phyloP scores from a whole-genome alignment of 2,329 filamentous ascomycete genomes.

The Aspergillus hiratsukae region DNA sequence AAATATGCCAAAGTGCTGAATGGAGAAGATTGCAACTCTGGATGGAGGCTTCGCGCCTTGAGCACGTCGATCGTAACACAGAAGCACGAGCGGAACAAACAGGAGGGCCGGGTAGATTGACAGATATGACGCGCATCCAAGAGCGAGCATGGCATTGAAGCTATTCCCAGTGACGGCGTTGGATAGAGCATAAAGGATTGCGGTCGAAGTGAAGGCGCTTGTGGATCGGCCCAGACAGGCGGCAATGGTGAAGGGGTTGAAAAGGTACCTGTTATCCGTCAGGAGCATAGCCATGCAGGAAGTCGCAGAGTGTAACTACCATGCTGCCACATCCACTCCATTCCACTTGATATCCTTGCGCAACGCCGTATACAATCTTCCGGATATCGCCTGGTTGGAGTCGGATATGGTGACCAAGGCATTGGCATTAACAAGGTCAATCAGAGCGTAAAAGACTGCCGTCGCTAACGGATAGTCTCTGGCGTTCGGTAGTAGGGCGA shows the following conservation, averaged over 20 bases:
- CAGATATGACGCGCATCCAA: conserved; percentile 84
- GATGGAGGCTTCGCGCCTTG: conserved; percentile 29
- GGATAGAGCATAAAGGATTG: conserved; percentile 76
- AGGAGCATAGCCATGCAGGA: background rate
- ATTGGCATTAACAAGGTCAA: conserved; percentile 78
- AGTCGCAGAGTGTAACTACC: conserved; percentile 49
- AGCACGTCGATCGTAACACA: conserved; percentile 67
- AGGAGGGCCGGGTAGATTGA: conserved; percentile 88
- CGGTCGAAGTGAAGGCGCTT: conserved; percentile 80
- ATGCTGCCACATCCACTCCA: conserved; percentile 69
- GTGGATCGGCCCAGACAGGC: conserved; percentile 89
- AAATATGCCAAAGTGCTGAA: conserved; percentile 52
- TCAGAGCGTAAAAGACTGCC: conserved; percentile 70
- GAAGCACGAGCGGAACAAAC: conserved; percentile 72
- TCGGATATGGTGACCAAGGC: conserved; percentile 75
- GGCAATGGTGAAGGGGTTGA: conserved; percentile 90
- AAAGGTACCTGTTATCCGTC: conserved; percentile 64
- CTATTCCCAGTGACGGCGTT: conserved; percentile 71
- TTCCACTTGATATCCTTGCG: conserved; percentile 71
- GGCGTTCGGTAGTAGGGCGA: conserved; percentile 76
- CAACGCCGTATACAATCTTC: conserved; percentile 71
- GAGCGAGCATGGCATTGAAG: conserved; percentile 73
- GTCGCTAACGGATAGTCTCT: conserved; percentile 66
- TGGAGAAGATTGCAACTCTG: conserved; percentile 47
- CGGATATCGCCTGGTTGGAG: conserved; percentile 71